Evolutionary conservation across 148 eudicot species (phyloP).

Genomic region (Drosera capensis): DNA sequence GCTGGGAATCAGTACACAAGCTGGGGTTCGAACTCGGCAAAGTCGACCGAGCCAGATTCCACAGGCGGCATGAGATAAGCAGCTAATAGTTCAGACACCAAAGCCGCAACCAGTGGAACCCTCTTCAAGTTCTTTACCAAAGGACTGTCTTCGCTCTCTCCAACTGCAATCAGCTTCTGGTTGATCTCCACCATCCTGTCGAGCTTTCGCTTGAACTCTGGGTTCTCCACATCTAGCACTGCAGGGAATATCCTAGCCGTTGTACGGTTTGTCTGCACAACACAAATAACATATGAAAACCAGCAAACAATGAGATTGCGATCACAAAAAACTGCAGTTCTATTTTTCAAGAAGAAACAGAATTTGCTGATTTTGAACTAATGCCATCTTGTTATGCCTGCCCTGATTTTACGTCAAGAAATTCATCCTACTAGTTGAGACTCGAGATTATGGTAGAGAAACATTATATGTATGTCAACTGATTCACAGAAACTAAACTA

Average conservation of each 20-base stretch:
- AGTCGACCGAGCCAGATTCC: slow-evolving; percentile 93
- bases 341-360: too few relatives aligned
- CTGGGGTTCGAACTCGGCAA: slow-evolving; percentile 88
- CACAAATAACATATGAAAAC: too few relatives aligned
- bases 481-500: too few relatives aligned
- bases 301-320: too few relatives aligned
- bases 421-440: too few relatives aligned
- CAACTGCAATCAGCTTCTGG: slow-evolving; percentile 39
- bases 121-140: slow-evolving; percentile 90
- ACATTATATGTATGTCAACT: too few relatives aligned
- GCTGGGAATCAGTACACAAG: slow-evolving; percentile 83
- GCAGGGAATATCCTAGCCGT: slow-evolving; percentile 99
- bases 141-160: slow-evolving; percentile 42
- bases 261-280: slow-evolving; percentile 86
- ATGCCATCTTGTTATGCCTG: too few relatives aligned
- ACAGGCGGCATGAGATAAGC: slow-evolving; percentile 93
- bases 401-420: too few relatives aligned
- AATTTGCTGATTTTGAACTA: too few relatives aligned
- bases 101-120: slow-evolving; percentile 68
- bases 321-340: too few relatives aligned
- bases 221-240: slow-evolving; percentile 94
- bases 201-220: slow-evolving; percentile 92
- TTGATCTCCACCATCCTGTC: slow-evolving; percentile 84
- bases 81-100: slow-evolving; percentile 73
- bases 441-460: too few relatives aligned